Evolutionary conservation across 2,329 filamentous ascomycete genomes (phyloP).

Genomic region (Phoma herbarum): DNA sequence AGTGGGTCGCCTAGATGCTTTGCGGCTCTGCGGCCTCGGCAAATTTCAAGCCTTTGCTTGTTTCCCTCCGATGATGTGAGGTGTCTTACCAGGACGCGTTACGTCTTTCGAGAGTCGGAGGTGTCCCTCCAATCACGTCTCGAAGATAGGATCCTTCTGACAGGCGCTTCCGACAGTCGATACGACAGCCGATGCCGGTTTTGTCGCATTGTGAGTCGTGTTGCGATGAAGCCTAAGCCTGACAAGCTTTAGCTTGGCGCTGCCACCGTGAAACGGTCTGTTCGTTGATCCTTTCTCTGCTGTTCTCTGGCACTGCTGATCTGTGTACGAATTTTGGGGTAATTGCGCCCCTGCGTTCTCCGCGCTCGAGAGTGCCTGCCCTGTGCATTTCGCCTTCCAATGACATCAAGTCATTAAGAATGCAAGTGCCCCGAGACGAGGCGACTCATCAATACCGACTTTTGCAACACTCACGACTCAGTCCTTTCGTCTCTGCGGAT

Average conservation of each 20-base stretch:
- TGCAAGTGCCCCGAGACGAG: slow-evolving; percentile 15
- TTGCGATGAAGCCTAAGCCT: slow-evolving; percentile 13
- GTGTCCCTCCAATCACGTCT: slow-evolving; percentile 10
- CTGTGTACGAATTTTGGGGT: slow-evolving; percentile 17
- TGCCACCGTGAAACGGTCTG: slow-evolving; percentile 13
- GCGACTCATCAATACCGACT: neutral
- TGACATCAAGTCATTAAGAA: slow-evolving; percentile 14
- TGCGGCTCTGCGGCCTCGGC: slow-evolving; percentile 28
- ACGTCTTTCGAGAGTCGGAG: slow-evolving; percentile 9
- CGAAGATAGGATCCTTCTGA: neutral
- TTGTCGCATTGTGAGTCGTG: slow-evolving; percentile 3
- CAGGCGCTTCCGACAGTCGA: slow-evolving; percentile 10
- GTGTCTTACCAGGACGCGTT: slow-evolving; percentile 12
- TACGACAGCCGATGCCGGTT: slow-evolving; percentile 12
- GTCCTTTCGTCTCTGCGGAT: neutral
- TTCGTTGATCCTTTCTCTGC: slow-evolving; percentile 10
- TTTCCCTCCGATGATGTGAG: slow-evolving; percentile 16
- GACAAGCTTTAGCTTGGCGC: slow-evolving; percentile 26
- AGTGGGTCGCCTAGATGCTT: slow-evolving; percentile 4
- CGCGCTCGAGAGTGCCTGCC: slow-evolving; percentile 2
- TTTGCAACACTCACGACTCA: slow-evolving; percentile 1
- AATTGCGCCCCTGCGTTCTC: slow-evolving; percentile 18
- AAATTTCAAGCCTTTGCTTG: slow-evolving; percentile 22
- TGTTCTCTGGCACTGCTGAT: slow-evolving; percentile 9
- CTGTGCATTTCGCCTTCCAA: slow-evolving; percentile 12